Evolutionary conservation across 1,284 basidiomycete genomes (phyloP), one percentile per base, ranked within the genome.

Genomic region (Bjerkandera adusta): DNA sequence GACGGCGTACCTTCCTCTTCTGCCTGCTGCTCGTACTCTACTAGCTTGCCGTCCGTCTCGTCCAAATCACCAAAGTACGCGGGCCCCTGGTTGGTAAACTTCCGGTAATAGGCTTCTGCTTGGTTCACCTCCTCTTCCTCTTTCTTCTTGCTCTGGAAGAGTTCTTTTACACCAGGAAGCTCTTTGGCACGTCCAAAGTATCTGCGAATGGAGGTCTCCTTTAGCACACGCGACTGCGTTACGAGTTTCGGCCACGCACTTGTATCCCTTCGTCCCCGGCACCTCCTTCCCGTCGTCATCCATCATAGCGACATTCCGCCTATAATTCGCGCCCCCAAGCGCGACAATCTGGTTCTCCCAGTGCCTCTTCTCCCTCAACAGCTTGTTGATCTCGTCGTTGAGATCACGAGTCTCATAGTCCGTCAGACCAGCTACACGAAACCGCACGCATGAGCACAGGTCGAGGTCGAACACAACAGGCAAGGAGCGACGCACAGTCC

Each of bases 171-270:
- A 38, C 97, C 96, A 0, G 96, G 97, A 4, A 99, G 75, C 45
- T 98, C 97, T 62, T 94, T 96, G 3, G 96, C 94, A 24, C 96
- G 84, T 42, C 96, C 97, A 69, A 99, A 99, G 68, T 98, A 98
- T 62, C 92, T 95, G 10, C 6, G 18, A 15, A 32, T 41, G 15
- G 43, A 36, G 22, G 18, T 32, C 8, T 12, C 13, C 13, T 11
- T 24, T 18, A 34, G 13, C 13, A 21, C n/a, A n/a, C n/a, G n/a
- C n/a, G n/a, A n/a, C n/a, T n/a, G n/a, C n/a, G n/a, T n/a, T n/a
- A n/a, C n/a, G n/a, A n/a, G n/a, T n/a, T 11, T 39, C 7, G 3
- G 16, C 8, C n/a, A 76, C 85, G 55, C 57, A 93, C 92, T 98
- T 98, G 81, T 98, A 99, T 46, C 95, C 96, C 56, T 97, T 89